phyloP scores from a whole-genome alignment of 495 filamentous ascomycete genomes.

The Lasiosphaeria miniovina region DNA sequence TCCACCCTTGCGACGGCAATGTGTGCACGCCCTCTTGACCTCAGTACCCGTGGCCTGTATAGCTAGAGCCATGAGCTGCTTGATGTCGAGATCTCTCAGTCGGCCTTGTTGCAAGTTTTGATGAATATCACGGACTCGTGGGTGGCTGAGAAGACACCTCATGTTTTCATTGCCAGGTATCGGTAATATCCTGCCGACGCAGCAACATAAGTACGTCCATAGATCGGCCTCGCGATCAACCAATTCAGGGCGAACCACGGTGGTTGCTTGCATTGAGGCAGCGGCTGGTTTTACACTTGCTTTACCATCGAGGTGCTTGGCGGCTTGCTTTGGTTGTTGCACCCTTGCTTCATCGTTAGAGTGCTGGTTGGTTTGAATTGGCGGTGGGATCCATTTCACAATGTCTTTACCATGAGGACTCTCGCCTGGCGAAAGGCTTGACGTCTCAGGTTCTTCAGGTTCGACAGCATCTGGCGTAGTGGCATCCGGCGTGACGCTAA shows the following conservation, averaged over 20 bases:
- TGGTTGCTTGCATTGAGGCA: too few species aligned
- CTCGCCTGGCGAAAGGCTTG: too few species aligned
- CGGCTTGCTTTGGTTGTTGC: too few species aligned
- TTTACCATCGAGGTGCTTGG: too few species aligned
- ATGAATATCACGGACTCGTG: background rate
- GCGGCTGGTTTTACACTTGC: too few species aligned
- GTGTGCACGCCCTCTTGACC: conserved; percentile 4
- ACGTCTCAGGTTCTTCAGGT: background rate
- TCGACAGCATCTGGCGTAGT: background rate
- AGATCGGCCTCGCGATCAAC: background rate
- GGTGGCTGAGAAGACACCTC: background rate
- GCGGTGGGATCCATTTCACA: too few species aligned
- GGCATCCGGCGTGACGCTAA: background rate
- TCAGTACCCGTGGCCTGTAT: conserved; percentile 13
- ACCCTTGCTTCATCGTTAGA: too few species aligned
- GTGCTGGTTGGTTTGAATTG: too few species aligned
- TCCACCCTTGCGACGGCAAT: conserved; percentile 13
- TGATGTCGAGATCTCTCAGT: background rate
- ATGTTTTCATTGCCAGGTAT: background rate
- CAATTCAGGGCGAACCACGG: background rate
- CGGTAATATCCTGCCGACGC: background rate
- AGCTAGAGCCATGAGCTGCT: conserved; percentile 3
- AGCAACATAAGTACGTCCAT: conserved; percentile 6
- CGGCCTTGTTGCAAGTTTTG: too few species aligned
- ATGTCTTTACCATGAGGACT: too few species aligned